Evolutionary conservation across 2,329 filamentous ascomycete genomes (phyloP).

Genomic region (Scopulariopsis brevicaulis): DNA sequence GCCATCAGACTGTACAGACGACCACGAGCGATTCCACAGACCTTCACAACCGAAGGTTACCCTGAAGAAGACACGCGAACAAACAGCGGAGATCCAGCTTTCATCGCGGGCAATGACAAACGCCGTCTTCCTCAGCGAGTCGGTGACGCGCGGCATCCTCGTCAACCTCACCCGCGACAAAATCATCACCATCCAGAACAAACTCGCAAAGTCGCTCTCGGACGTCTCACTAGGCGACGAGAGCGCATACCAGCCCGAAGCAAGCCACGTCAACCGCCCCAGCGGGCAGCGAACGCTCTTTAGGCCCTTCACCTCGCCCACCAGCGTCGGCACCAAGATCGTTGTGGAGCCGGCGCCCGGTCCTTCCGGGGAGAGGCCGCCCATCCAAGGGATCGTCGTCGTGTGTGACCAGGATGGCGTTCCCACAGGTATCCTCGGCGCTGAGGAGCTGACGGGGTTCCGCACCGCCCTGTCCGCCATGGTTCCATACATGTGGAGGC

Average conservation of each 20-base stretch:
- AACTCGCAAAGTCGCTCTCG: neutral
- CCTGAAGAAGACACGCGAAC: no score
- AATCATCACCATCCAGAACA: neutral
- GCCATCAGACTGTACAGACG: no score
- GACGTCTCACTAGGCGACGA: neutral
- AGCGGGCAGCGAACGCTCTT: constrained; percentile 13
- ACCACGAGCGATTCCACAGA: no score
- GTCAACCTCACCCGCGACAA: neutral
- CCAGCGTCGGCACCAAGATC: constrained; percentile 13
- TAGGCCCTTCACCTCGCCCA: constrained; percentile 11
- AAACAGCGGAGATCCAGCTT: neutral
- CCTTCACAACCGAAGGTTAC: no score
- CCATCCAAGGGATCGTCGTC: constrained; percentile 25
- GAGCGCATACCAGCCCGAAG: constrained; percentile 10
- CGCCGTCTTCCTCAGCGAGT: neutral
- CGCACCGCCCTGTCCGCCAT: constrained; percentile 54
- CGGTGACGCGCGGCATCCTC: neutral
- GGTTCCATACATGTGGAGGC: constrained; percentile 37
- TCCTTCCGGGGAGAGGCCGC: neutral
- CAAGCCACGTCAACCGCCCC: constrained; percentile 11
- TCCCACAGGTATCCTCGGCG: constrained; percentile 44
- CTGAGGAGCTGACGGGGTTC: constrained; percentile 57
- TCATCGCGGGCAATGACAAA: neutral
- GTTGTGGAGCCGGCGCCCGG: constrained; percentile 7
- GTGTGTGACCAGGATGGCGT: constrained; percentile 38